Evolutionary conservation across 805 yeast species (phyloP), one percentile per base, ranked within the genome.

Genomic region (Yamadazyma kitorensis): DNA sequence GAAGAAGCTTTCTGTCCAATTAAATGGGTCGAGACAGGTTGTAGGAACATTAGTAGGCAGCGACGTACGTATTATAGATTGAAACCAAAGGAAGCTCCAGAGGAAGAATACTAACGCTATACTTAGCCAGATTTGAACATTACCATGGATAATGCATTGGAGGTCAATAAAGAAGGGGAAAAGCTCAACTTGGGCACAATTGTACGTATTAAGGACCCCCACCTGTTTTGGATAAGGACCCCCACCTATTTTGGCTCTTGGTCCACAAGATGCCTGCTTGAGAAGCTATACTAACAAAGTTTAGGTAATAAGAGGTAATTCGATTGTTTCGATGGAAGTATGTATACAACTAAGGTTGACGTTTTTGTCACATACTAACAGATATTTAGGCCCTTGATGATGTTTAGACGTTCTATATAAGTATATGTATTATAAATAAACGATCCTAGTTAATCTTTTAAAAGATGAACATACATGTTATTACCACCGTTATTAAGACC

Each of bases 21-120:
- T 91, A 40, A 87, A 86, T 55, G 94, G 95, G 2, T 63, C 83
- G 10, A 70, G 97, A 32, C 75, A 74, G 46, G 76, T 91, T 1
- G 74, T 76, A n/a, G 98, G 98, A 2, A 74, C 76, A 9, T 70
- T 91, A 35, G 69, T 86, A 48, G 98, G 98, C 2, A 91, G 79
- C 55, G 98, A 91, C 54, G 75, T 78, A 53, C 31, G 64, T 57
- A 51, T 36, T 27, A 9, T 12, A 18, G 5, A 12, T 22, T 20
- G 19, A 11, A 14, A 5, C 7, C 26, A 16, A 8, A 18, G 24
- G 11, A 8, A 20, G 23, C 11, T 8, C 8, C 23, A 20, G 23
- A 20, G 11, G 23, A 8, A 11, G 23, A 15, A 27, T 33, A 33
- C 37, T 38, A 48, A 55, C 56, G 46, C 40, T 49, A 53, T n/a